Percentiles rank a stretch among this genome's conserved stretches.
Conservation (phyloP, 2,329 filamentous ascomycete species). For the Ceratocystis cubensis region DNA sequence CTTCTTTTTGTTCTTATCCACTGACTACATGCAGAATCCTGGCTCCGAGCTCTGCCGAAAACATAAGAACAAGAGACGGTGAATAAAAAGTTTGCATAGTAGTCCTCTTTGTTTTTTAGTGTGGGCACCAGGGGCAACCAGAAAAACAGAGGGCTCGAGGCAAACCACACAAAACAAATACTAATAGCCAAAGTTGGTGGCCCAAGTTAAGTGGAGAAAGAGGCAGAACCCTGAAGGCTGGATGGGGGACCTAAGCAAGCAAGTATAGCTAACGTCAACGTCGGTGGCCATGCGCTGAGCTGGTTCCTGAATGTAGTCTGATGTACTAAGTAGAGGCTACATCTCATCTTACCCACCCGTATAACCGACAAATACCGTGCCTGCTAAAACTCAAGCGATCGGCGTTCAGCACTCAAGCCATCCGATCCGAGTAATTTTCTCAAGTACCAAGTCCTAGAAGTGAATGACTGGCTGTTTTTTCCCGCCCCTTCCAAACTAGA, state of each 20-base stretch:
- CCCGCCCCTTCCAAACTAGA: not conserved
- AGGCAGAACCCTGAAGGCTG: not conserved
- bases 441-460: not conserved
- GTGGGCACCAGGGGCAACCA: not conserved
- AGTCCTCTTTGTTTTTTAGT: not conserved
- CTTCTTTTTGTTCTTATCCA: not conserved
- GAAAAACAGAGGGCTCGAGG: not conserved
- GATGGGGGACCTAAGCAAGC: not conserved
- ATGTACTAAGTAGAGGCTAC: not conserved
- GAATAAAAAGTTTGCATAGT: not conserved
- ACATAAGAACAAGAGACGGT: not conserved
- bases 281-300: not conserved
- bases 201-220: not conserved
- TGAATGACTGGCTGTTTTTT: not conserved
- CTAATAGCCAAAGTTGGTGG: not conserved
- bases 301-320: not conserved
- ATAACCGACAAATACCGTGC: not conserved
- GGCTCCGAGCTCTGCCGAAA: conserved; percentile 11
- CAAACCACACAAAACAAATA: conserved; percentile 1
- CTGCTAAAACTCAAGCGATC: not conserved
- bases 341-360: not conserved
- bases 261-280: not conserved
- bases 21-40: not conserved
- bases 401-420: not conserved
- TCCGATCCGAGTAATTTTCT: not conserved